Conservation (phyloP, 129 eudicot genomes). For the Calendula officinalis region DNA sequence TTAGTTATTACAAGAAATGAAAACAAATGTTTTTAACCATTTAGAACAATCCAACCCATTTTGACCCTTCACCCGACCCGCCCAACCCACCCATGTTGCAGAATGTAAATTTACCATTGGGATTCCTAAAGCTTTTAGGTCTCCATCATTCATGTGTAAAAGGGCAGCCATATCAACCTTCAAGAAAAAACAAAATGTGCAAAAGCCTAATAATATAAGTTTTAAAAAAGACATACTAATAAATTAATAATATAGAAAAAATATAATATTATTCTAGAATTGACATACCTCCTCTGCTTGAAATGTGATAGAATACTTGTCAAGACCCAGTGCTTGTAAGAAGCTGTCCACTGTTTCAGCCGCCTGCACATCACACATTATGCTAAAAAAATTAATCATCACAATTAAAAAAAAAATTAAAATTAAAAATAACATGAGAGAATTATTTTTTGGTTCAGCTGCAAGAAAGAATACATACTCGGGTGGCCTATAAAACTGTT, state of each 20-base stretch:
- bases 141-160: conserved; percentile 81
- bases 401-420: neutral
- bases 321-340: conserved; percentile 74
- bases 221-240: neutral
- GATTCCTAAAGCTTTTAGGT: conserved; percentile 79
- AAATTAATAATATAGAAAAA: neutral
- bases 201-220: too few relatives aligned
- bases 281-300: conserved; percentile 81
- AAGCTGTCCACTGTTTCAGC: conserved; percentile 70
- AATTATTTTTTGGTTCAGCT: neutral
- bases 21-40: too few relatives aligned
- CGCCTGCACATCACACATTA: conserved; percentile 30
- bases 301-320: conserved; percentile 73
- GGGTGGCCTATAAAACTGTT: too few relatives aligned
- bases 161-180: conserved; percentile 95
- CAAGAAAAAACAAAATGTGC: conserved; percentile 18
- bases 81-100: too few relatives aligned
- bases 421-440: neutral
- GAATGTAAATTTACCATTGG: conserved; percentile 61
- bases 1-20: too few relatives aligned
- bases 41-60: too few relatives aligned
- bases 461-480: neutral
- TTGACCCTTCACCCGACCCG: too few relatives aligned
- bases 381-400: conserved; percentile 14
- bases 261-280: neutral